Evolutionary conservation across 2,329 filamentous ascomycete genomes (phyloP).

Genomic region (Paraphaeosphaeria minitans): DNA sequence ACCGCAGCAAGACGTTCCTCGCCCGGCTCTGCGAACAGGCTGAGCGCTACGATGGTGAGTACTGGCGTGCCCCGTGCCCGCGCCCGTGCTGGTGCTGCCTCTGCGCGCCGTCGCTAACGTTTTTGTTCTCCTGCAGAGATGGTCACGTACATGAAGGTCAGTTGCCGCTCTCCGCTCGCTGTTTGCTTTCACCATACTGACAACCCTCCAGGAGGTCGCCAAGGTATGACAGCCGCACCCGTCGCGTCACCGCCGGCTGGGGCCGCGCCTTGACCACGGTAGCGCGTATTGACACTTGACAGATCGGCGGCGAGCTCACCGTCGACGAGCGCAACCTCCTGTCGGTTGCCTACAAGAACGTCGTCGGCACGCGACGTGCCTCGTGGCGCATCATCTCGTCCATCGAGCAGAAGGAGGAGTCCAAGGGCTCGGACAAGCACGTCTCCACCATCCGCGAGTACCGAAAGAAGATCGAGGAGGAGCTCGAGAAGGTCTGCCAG

Average conservation of each 20-base stretch:
- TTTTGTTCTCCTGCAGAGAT: conserved; percentile 69
- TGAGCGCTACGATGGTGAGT: conserved; percentile 95
- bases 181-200: conserved; percentile 37
- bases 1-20: conserved; percentile 85
- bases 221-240: conserved; percentile 64
- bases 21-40: conserved; percentile 99
- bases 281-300: conserved; percentile 25
- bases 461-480: conserved; percentile 96
- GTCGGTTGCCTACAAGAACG: conserved; percentile 99
- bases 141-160: conserved; percentile 97
- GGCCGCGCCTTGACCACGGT: conserved; percentile 4
- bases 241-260: conserved; percentile 26
- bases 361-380: conserved; percentile 95
- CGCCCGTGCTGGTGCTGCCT: too few relatives aligned
- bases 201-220: conserved; percentile 77
- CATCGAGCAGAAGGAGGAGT: conserved; percentile 99
- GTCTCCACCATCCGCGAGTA: conserved; percentile 93
- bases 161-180: conserved; percentile 38
- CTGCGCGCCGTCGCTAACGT: conserved; percentile 40
- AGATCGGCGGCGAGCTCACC: conserved; percentile 70
- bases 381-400: conserved; percentile 99
- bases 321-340: conserved; percentile 86
- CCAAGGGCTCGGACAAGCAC: conserved; percentile 96
- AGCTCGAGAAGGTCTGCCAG: conserved; percentile 97
- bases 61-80: conserved; percentile 23